A percentile compares a stretch with the other conserved stretches of the same genome.
phyloP scores from a whole-genome alignment of 108 stramenopile genomes.

The Nitzschia palea region DNA sequence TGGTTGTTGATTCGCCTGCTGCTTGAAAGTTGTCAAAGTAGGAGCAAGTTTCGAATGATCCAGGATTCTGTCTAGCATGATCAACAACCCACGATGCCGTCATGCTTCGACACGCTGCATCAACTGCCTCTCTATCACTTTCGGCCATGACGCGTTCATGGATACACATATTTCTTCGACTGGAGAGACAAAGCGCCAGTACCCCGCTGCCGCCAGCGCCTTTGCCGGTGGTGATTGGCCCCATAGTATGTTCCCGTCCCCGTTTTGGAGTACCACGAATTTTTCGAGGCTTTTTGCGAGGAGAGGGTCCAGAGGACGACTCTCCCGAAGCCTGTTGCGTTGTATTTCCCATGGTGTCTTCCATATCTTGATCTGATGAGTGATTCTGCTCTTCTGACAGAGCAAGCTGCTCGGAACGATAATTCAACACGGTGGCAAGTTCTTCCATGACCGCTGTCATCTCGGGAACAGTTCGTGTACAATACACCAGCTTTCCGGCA shows the following conservation, averaged over 20 bases:
- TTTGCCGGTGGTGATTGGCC: slow-evolving; percentile 53
- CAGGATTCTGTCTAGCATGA: slow-evolving; percentile 63
- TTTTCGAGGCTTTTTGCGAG: slow-evolving; percentile 38
- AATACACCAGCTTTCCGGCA: slow-evolving; percentile 97
- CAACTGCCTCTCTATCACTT: slow-evolving; percentile 96
- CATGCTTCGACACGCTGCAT: slow-evolving; percentile 95
- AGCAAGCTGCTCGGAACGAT: slow-evolving; percentile 80
- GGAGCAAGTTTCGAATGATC: slow-evolving; percentile 83
- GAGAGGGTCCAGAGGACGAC: not conserved
- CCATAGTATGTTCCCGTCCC: slow-evolving; percentile 46
- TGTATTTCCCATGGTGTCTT: slow-evolving; percentile 12
- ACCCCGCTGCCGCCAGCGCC: slow-evolving; percentile 83
- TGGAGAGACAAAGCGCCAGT: slow-evolving; percentile 94
- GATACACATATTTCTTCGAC: slow-evolving; percentile 98
- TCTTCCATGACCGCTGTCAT: slow-evolving; percentile 99
- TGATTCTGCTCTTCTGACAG: slow-evolving; percentile 32
- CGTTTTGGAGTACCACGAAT: slow-evolving; percentile 29
- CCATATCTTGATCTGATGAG: slow-evolving; percentile 23
- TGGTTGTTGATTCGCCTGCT: slow-evolving; percentile 84
- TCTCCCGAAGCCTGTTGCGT: slow-evolving; percentile 2
- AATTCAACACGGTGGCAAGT: slow-evolving; percentile 88
- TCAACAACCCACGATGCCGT: slow-evolving; percentile 97
- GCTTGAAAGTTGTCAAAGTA: slow-evolving; percentile 92
- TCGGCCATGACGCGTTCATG: slow-evolving; percentile 94
- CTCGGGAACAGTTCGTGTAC: slow-evolving; percentile 99